Percentiles rank a stretch among this genome's conserved stretches.
phyloP scores from a whole-genome alignment of 2,329 filamentous ascomycete genomes.

The Clonostachys chloroleuca region DNA sequence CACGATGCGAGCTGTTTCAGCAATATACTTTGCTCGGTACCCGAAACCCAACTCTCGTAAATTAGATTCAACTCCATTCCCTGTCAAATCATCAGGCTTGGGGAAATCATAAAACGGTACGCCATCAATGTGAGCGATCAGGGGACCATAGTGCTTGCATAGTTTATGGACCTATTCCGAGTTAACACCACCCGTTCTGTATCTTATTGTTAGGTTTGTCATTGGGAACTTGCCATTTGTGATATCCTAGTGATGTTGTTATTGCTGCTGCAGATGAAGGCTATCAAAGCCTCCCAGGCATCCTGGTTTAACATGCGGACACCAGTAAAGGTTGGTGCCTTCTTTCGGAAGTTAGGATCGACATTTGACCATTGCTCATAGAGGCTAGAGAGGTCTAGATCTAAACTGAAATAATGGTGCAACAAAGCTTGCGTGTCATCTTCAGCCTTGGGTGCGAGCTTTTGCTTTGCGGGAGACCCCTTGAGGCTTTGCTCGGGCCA shows the following conservation, averaged over 20 bases:
- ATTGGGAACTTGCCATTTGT: slow-evolving; percentile 69
- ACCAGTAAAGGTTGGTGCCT: slow-evolving; percentile 82
- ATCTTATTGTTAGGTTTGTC: neutral
- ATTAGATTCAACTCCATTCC: slow-evolving; percentile 70
- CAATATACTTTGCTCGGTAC: slow-evolving; percentile 90
- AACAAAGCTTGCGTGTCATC: slow-evolving; percentile 74
- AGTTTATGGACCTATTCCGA: slow-evolving; percentile 68
- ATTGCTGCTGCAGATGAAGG: slow-evolving; percentile 98
- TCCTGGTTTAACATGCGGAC: slow-evolving; percentile 92
- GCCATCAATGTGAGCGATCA: slow-evolving; percentile 66
- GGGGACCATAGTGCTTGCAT: slow-evolving; percentile 77
- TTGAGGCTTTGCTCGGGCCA: slow-evolving; percentile 35
- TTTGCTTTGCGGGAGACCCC: slow-evolving; percentile 4
- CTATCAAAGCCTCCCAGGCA: slow-evolving; percentile 89
- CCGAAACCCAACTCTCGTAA: slow-evolving; percentile 86
- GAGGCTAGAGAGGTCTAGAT: slow-evolving; percentile 67
- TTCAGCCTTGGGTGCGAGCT: slow-evolving; percentile 36
- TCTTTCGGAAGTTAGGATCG: slow-evolving; percentile 84
- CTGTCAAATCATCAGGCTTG: slow-evolving; percentile 66
- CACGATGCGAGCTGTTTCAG: slow-evolving; percentile 76
- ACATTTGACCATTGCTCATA: slow-evolving; percentile 84
- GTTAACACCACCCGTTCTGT: neutral
- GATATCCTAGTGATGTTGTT: slow-evolving; percentile 96
- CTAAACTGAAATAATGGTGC: slow-evolving; percentile 82
- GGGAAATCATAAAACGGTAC: slow-evolving; percentile 87